Evolutionary conservation across 805 yeast species (phyloP), one percentile per base, ranked within the genome.

Genomic region (Barnettozyma vustinii): DNA sequence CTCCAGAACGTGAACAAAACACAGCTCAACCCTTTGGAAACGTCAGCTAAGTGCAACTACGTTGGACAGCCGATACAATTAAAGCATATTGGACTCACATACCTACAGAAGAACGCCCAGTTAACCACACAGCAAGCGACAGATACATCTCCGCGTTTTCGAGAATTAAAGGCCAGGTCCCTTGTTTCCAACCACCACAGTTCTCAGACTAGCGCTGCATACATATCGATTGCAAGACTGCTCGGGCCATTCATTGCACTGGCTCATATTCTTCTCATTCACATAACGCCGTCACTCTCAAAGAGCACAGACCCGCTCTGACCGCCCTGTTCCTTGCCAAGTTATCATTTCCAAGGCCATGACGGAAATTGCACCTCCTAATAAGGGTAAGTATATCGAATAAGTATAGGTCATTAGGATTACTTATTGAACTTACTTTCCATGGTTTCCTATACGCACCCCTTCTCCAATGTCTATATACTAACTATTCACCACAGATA

Each of bases 291-390:
- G 8, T 15, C 33, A 15, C 33, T n/a, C 3, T 13, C 16, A 30
- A n/a, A 30, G n/a, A 15, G 33, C 30, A 30, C 8, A 13, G 7
- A 30, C 5, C 12, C 4, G 33, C 33, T 15, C 16, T 13, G 12
- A 30, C 16, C 12, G 39, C 21, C 21, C 39, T 36, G 13, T 36
- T 8, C 39, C 9, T 6, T 16, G 6, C 19, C 21, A 12, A 36
- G 8, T 5, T 10, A 3, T 33, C 10, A 4, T 5, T 18, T 12
- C 18, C 19, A 7, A 26, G 35, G 42, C 33, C 9, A 57, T 58
- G 61, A 51, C 60, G 25, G 60, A 54, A 39, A 51, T 52, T 37
- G 57, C 53, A 21, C 45, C 54, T 19, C 42, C 42, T 27, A 45
- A 26, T 13, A 47, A 54, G 26, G 46, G 54, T 49, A 39, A 49